phyloP scores from a whole-genome alignment of 371 early-diverging fungal species.

The Capillidium heterosporum region DNA sequence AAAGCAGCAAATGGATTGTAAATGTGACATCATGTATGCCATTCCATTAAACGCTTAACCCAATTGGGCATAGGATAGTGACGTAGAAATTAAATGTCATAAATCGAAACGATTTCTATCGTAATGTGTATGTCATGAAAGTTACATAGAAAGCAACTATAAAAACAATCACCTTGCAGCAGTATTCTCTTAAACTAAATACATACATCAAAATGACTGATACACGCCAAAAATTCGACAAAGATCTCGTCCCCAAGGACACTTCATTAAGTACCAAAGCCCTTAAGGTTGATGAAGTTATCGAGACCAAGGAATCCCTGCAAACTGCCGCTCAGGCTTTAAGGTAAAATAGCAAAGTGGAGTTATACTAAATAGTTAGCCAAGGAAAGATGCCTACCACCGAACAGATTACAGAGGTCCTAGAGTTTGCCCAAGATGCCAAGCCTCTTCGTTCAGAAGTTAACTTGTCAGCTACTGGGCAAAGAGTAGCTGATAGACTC shows the following conservation, averaged over 20 bases:
- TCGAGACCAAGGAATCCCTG: neutral
- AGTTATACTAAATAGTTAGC: neutral
- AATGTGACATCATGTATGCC: too few species aligned
- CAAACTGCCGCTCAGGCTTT: neutral
- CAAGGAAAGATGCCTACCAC: constrained; percentile 11
- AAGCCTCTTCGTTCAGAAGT: constrained; percentile 2
- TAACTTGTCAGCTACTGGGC: constrained; percentile 8
- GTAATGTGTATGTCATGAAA: too few species aligned
- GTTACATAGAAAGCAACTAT: too few species aligned
- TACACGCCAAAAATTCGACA: neutral
- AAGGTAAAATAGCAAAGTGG: neutral
- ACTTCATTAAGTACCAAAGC: neutral
- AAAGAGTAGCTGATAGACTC: constrained; percentile 3
- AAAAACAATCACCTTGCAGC: too few species aligned
- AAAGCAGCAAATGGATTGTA: too few species aligned
- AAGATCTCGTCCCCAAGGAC: neutral
- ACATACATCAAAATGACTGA: constrained; percentile 1
- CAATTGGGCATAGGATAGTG: too few species aligned
- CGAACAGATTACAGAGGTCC: constrained; percentile 6
- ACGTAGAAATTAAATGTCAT: too few species aligned
- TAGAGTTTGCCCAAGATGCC: constrained; percentile 9
- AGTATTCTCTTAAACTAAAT: too few species aligned
- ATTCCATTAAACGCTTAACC: too few species aligned
- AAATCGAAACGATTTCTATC: too few species aligned
- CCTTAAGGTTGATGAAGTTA: neutral